Percentiles rank a stretch among this genome's conserved stretches.
Evolutionary conservation across 1,284 basidiomycete genomes (phyloP).

Genomic region (Phlebopus sp.): DNA sequence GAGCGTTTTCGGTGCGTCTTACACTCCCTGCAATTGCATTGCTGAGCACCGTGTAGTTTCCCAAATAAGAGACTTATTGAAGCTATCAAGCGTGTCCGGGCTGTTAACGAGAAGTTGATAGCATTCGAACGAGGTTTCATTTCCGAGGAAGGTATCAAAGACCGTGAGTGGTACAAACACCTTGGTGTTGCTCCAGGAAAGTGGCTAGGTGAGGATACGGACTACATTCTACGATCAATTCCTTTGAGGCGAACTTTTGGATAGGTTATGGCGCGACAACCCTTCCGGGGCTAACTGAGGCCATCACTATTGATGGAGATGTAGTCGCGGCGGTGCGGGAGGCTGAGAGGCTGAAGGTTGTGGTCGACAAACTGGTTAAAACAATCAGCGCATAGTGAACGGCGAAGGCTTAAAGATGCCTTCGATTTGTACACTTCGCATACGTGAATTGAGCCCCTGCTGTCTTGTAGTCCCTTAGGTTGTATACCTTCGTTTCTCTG

Average conservation of each 20-base stretch:
- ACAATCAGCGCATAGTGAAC: slow-evolving; percentile 24
- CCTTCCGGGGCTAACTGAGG: slow-evolving; percentile 61
- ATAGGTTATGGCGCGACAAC: slow-evolving; percentile 62
- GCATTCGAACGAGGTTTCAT: slow-evolving; percentile 73
- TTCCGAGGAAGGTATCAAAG: slow-evolving; percentile 61
- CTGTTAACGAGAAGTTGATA: slow-evolving; percentile 57
- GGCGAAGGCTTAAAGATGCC: neutral
- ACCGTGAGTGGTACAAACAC: slow-evolving; percentile 70
- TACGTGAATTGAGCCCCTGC: no score
- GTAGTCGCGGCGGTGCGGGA: slow-evolving; percentile 44
- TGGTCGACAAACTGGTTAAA: slow-evolving; percentile 42
- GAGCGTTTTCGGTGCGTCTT: slow-evolving; percentile 17
- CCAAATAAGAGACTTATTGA: slow-evolving; percentile 36
- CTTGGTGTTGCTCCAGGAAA: slow-evolving; percentile 74
- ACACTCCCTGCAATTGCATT: neutral
- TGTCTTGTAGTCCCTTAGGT: no score
- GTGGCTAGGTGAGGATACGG: slow-evolving; percentile 52
- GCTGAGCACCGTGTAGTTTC: slow-evolving; percentile 15
- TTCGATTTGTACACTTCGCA: neutral
- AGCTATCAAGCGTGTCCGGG: slow-evolving; percentile 48
- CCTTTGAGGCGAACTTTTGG: slow-evolving; percentile 10
- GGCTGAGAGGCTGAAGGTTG: slow-evolving; percentile 41
- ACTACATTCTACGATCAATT: slow-evolving; percentile 12
- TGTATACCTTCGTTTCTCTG: no score
- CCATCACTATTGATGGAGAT: slow-evolving; percentile 51